These are phyloP conservation scores for Tilletiaria anomala DNA, from an alignment of 1,284 basidiomycete species.

Conservation along the genomic window DNA sequence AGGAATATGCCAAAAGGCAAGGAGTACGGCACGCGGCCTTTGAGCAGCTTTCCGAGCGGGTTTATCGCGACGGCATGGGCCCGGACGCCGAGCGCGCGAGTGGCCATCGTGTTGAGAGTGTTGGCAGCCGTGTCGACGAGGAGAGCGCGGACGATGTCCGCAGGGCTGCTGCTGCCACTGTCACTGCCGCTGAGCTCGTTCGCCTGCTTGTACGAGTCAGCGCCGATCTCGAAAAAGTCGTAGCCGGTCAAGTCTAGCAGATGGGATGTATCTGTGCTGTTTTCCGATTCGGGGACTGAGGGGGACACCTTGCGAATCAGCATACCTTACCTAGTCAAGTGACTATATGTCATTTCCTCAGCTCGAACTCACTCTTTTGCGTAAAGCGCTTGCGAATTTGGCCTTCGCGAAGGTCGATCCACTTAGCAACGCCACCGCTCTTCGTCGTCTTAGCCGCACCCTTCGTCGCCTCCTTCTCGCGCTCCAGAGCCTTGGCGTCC, in stretches of 20 bases:
- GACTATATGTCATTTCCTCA: background rate
- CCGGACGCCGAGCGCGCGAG: constrained; percentile 24
- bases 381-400: constrained; percentile 14
- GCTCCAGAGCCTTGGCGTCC: constrained; percentile 14
- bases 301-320: background rate
- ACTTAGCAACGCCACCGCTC: constrained; percentile 18
- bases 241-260: constrained; percentile 24
- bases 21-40: constrained; percentile 24
- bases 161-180: no score
- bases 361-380: constrained; percentile 9
- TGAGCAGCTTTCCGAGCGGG: constrained; percentile 20
- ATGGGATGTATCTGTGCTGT: constrained; percentile 13
- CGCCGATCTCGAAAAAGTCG: constrained; percentile 31
- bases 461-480: constrained; percentile 9
- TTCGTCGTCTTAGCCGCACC: constrained; percentile 1
- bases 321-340: constrained; percentile 6
- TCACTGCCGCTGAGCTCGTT: background rate
- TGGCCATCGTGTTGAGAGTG: constrained; percentile 4
- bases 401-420: constrained; percentile 15
- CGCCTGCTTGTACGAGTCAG: background rate
- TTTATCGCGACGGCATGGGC: constrained; percentile 24
- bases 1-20: constrained; percentile 28
- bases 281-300: constrained; percentile 4
- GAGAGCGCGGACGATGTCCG: no score
- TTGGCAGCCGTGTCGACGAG: background rate